Percentiles rank a stretch among this genome's conserved stretches.
phyloP scores from a whole-genome alignment of 1,139 yeast genomes.

The Zygoascus sp. region DNA sequence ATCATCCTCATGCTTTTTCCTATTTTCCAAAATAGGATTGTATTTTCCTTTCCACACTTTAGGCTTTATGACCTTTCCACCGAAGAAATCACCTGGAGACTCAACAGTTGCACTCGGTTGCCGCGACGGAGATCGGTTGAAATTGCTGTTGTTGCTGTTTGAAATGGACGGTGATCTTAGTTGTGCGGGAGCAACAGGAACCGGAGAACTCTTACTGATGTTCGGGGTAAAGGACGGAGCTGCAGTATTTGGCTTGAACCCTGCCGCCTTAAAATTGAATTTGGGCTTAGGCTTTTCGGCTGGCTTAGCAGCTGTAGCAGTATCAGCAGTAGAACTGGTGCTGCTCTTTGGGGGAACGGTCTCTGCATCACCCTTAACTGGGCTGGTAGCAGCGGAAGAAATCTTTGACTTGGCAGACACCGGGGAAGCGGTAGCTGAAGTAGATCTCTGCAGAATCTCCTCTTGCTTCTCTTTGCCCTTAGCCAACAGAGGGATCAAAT shows the following conservation, averaged over 20 bases:
- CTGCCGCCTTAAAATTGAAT: slow-evolving; percentile 53
- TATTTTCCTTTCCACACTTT: slow-evolving; percentile 44
- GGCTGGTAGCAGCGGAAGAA: not conserved
- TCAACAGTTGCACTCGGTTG: slow-evolving; percentile 23
- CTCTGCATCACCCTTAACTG: slow-evolving; percentile 13
- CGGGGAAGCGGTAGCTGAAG: slow-evolving; percentile 13
- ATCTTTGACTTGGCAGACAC: slow-evolving; percentile 1
- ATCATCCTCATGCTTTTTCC: slow-evolving; percentile 36
- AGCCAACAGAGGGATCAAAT: slow-evolving; percentile 68
- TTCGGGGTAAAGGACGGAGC: slow-evolving; percentile 70
- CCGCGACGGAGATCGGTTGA: slow-evolving; percentile 19
- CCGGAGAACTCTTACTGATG: slow-evolving; percentile 37
- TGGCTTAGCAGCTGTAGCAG: slow-evolving; percentile 13
- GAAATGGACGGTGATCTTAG: slow-evolving; percentile 24
- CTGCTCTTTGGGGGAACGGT: slow-evolving; percentile 11
- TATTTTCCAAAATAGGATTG: slow-evolving; percentile 49
- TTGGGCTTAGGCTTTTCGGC: slow-evolving; percentile 32
- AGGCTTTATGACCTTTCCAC: slow-evolving; percentile 48
- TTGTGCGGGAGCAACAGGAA: slow-evolving; percentile 20
- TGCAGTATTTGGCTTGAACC: slow-evolving; percentile 66
- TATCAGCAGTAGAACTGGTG: slow-evolving; percentile 13
- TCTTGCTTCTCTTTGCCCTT: slow-evolving; percentile 46
- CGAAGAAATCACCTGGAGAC: slow-evolving; percentile 37
- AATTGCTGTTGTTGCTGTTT: slow-evolving; percentile 20
- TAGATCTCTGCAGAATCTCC: slow-evolving; percentile 9